phyloP scores from a whole-genome alignment of 768 basidiomycete species.

The Boletus subparvulus region DNA sequence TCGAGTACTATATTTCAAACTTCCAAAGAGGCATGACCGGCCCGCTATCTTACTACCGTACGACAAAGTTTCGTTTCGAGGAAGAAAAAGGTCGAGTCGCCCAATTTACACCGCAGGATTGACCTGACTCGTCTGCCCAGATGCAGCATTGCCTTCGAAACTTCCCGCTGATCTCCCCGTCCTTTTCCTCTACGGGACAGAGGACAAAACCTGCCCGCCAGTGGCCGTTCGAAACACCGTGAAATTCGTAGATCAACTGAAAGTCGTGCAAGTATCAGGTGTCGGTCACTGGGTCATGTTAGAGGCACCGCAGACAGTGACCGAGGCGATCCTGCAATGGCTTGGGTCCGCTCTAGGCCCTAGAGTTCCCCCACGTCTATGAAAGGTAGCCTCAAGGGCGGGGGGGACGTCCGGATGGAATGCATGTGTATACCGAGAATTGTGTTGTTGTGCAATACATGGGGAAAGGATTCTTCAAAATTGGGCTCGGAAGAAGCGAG shows the following conservation, averaged over 20 bases:
- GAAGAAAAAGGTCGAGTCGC: constrained; percentile 51
- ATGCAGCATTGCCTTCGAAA: constrained; percentile 42
- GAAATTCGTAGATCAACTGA: constrained; percentile 51
- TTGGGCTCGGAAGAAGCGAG: neutral
- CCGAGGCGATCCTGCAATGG: constrained; percentile 48
- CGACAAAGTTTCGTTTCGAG: constrained; percentile 55
- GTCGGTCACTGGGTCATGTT: constrained; percentile 71
- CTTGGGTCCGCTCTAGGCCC: constrained; percentile 26
- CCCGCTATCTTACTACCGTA: constrained; percentile 78
- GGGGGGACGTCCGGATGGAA: neutral
- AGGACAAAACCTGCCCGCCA: constrained; percentile 49
- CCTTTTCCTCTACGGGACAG: constrained; percentile 59
- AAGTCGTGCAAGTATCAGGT: constrained; percentile 52
- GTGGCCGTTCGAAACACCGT: constrained; percentile 42
- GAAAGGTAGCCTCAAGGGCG: neutral
- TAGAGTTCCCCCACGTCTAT: constrained; percentile 1
- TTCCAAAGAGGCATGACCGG: constrained; percentile 57
- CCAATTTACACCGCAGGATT: neutral
- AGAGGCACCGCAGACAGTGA: constrained; percentile 57
- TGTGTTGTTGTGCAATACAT: neutral
- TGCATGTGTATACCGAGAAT: neutral
- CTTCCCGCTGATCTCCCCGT: constrained; percentile 53
- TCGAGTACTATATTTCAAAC: constrained; percentile 48
- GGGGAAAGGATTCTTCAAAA: neutral
- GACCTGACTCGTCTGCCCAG: constrained; percentile 27